A percentile compares a stretch with the other conserved stretches of the same genome.
Conservation (phyloP, 2,329 filamentous ascomycete species). For the Talaromyces sp. region DNA sequence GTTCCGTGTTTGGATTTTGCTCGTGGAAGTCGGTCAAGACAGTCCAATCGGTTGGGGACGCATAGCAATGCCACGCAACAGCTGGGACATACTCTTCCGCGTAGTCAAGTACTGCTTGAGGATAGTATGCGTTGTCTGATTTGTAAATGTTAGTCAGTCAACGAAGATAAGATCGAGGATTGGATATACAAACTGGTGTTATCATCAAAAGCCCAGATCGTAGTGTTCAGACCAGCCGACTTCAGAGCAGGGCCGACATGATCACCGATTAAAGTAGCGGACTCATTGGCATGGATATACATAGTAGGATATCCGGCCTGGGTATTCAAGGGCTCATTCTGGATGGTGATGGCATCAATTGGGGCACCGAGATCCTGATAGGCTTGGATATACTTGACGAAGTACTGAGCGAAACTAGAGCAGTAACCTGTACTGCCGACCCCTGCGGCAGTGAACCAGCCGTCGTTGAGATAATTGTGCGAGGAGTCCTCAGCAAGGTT, state of each 20-base stretch:
- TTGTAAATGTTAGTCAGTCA: neutral
- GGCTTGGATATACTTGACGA: conserved; percentile 34
- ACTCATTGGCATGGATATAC: conserved; percentile 33
- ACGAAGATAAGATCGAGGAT: neutral
- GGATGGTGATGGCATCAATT: conserved; percentile 33
- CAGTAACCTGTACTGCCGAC: conserved; percentile 27
- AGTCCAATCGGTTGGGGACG: conserved; percentile 26
- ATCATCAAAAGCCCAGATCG: conserved; percentile 34
- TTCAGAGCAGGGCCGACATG: conserved; percentile 24
- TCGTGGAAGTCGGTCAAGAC: conserved; percentile 32
- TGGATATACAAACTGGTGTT: conserved; percentile 25
- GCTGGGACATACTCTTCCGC: conserved; percentile 25
- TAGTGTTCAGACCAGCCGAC: conserved; percentile 18
- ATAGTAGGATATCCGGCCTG: conserved; percentile 33
- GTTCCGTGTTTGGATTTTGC: conserved; percentile 25
- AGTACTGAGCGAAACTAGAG: conserved; percentile 29
- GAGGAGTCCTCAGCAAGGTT: conserved; percentile 21
- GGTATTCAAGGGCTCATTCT: conserved; percentile 37
- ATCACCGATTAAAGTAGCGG: conserved; percentile 26
- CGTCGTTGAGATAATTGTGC: conserved; percentile 31
- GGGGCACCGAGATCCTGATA: conserved; percentile 26
- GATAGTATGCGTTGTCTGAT: conserved; percentile 28
- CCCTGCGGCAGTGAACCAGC: conserved; percentile 19
- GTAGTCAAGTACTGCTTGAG: conserved; percentile 26
- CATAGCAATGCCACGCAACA: conserved; percentile 38